Percentiles rank a stretch among this genome's conserved stretches.
Evolutionary conservation across 2,329 filamentous ascomycete genomes (phyloP).

Genomic region (Coniella lustricola): DNA sequence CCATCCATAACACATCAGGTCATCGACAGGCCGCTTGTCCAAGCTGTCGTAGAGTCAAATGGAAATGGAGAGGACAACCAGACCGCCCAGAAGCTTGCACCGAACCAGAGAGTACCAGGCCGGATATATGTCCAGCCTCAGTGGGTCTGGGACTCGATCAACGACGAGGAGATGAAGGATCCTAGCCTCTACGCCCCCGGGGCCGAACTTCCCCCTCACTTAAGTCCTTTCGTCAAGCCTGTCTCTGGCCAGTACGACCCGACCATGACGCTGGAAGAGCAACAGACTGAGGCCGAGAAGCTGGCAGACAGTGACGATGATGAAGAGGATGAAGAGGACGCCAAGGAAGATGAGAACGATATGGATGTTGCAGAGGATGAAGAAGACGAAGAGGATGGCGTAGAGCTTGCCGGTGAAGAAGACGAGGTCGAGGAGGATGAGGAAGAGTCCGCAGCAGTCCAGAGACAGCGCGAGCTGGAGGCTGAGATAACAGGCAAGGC

Average conservation of each 20-base stretch:
- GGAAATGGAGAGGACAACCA: constrained; percentile 52
- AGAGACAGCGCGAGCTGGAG: constrained; percentile 84
- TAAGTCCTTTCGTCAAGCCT: constrained; percentile 91
- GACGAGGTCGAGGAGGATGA: constrained; percentile 49
- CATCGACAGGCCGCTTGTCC: constrained; percentile 78
- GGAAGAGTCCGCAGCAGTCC: constrained; percentile 52
- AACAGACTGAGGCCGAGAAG: constrained; percentile 81
- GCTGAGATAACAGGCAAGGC: constrained; percentile 75
- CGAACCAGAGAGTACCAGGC: constrained; percentile 75
- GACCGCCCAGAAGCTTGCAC: constrained; percentile 50
- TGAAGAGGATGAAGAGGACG: constrained; percentile 39
- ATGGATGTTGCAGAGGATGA: constrained; percentile 36
- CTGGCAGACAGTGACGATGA: constrained; percentile 46
- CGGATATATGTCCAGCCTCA: constrained; percentile 92
- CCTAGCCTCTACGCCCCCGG: constrained; percentile 87
- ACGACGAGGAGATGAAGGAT: constrained; percentile 80
- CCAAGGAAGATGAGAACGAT: constrained; percentile 23
- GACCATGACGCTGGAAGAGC: constrained; percentile 74
- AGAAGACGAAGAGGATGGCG: constrained; percentile 41
- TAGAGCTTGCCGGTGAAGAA: constrained; percentile 41
- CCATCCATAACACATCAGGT: constrained; percentile 92
- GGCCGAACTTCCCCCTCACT: constrained; percentile 81
- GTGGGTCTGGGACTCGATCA: constrained; percentile 97
- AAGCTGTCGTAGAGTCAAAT: constrained; percentile 45
- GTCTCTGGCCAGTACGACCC: constrained; percentile 88